phyloP scores from a whole-genome alignment of 1,284 basidiomycete genomes.

The Hemileia vastatrix region DNA sequence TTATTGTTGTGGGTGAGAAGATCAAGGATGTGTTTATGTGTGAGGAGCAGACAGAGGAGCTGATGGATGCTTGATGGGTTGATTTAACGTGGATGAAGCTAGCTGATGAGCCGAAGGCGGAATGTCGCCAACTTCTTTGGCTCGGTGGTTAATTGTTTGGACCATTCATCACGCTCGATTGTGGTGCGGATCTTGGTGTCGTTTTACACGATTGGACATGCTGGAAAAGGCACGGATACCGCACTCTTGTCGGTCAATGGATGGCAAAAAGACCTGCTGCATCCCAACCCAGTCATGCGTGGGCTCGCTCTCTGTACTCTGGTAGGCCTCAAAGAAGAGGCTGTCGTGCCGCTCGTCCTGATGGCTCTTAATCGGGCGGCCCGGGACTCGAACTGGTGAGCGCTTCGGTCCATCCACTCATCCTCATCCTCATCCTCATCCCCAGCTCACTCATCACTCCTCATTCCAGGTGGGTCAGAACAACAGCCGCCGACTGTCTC shows the following conservation, averaged over 20 bases:
- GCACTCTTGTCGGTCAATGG: constrained; percentile 96
- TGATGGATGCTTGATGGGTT: too few species aligned
- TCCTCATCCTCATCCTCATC: constrained; percentile 23
- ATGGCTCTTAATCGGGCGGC: constrained; percentile 29
- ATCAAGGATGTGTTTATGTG: too few species aligned
- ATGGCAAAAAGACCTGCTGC: constrained; percentile 91
- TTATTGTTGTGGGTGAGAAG: constrained; percentile 63
- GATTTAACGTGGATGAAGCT: too few species aligned
- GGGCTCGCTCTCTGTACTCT: constrained; percentile 37
- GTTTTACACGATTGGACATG: constrained; percentile 89
- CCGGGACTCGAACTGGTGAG: constrained; percentile 38
- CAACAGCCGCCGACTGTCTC: too few species aligned
- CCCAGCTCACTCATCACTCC: constrained; percentile 1
- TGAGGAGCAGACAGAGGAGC: background rate
- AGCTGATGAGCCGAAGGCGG: too few species aligned
- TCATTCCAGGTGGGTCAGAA: too few species aligned
- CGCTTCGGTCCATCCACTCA: constrained; percentile 32
- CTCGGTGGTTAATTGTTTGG: background rate
- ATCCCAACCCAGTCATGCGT: constrained; percentile 71
- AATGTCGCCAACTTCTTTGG: background rate
- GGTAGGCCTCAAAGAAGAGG: constrained; percentile 31
- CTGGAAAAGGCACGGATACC: constrained; percentile 83
- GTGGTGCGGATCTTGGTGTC: constrained; percentile 82
- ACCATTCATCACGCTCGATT: background rate
- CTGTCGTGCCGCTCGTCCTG: constrained; percentile 36